Base-by-base conservation (phyloP, 495 filamentous ascomycete genomes). In the Neurospora sublineolata region DNA sequence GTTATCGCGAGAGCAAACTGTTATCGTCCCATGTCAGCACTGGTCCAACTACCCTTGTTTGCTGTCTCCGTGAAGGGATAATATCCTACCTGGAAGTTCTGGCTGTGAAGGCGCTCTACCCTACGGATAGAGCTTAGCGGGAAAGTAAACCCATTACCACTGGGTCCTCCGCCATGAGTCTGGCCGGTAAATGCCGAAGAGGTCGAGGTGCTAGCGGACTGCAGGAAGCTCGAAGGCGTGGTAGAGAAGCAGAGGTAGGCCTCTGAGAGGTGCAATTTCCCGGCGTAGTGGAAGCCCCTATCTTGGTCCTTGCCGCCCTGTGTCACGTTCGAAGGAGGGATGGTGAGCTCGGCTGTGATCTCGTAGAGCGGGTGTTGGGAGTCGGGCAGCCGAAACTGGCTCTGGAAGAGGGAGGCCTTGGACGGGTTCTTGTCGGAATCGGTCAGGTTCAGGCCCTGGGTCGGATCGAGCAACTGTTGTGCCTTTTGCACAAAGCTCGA, bases 101-200 rank as follows among this genome's bases (percentile, higher is more conserved):
- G 91, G 73, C 92, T 97, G 74, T 97, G 92, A 14, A 98, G 84
- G 70, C 95, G 87, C 83, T 99, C 95, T 12, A 99, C 95, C 5
- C 94, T 86, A 67, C 95, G 87, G 73, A 99, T 92, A 39, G 92
- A 91, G 79, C 92, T 97, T 12, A 99, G 86, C 4, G 95, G 96
- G n/a, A 98, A 87, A 12, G 91, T 97, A 77, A 99, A 99, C 42
- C 95, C 95, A 85, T 97, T 96, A 12, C 94, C 94, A 52, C 93
- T 91, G n/a, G 96, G 94, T 0, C 94, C 94, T 20, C 92, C 91
- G 18, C 93, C 93, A 76, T 95, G 91, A 16, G 93, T 97, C 73
- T 94, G 92, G 10, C 94, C 94, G 16, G 92, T 94, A 82, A 93
- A 97, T 37, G 87, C 84, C 36, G 88, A 92, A 1, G 93, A 94